A percentile compares a stretch with the other conserved stretches of the same genome.
Conservation (phyloP, 2,329 filamentous ascomycete genomes). For the Neophaeococcomyces aloes region DNA sequence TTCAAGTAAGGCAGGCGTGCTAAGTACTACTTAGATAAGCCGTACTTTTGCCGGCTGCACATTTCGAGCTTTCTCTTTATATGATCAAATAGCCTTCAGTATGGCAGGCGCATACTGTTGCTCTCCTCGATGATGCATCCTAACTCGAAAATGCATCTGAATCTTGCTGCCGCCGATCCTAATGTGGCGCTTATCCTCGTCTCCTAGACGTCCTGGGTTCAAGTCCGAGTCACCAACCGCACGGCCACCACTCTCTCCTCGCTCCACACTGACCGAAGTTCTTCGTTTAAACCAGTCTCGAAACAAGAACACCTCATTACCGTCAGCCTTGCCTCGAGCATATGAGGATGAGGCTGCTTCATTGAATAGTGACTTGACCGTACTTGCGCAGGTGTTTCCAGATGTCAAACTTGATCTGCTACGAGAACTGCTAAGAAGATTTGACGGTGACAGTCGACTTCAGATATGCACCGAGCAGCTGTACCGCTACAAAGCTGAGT, state of each 20-base stretch:
- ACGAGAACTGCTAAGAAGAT: constrained; percentile 36
- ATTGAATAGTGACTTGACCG: constrained; percentile 33
- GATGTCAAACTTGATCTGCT: constrained; percentile 39
- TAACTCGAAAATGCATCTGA: constrained; percentile 1
- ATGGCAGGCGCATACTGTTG: background rate
- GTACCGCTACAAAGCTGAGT: constrained; percentile 35
- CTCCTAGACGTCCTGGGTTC: constrained; percentile 8
- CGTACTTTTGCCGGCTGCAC: too few species aligned
- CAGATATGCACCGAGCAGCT: constrained; percentile 39
- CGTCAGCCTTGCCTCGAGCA: constrained; percentile 14
- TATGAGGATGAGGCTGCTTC: constrained; percentile 28
- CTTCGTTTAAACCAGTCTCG: constrained; percentile 37
- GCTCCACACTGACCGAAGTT: constrained; percentile 32
- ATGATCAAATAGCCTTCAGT: background rate
- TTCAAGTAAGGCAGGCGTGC: too few species aligned
- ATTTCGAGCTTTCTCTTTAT: too few species aligned
- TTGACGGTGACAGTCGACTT: constrained; percentile 37
- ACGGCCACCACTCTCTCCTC: constrained; percentile 21
- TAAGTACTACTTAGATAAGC: too few species aligned
- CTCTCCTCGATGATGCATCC: background rate
- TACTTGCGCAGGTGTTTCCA: constrained; percentile 35
- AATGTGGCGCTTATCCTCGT: constrained; percentile 7
- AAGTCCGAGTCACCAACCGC: constrained; percentile 12
- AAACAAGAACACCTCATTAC: constrained; percentile 11
- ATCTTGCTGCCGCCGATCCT: background rate